phyloP scores from a whole-genome alignment of 208 protist genomes.

The Endotrypanum monterogeii region DNA sequence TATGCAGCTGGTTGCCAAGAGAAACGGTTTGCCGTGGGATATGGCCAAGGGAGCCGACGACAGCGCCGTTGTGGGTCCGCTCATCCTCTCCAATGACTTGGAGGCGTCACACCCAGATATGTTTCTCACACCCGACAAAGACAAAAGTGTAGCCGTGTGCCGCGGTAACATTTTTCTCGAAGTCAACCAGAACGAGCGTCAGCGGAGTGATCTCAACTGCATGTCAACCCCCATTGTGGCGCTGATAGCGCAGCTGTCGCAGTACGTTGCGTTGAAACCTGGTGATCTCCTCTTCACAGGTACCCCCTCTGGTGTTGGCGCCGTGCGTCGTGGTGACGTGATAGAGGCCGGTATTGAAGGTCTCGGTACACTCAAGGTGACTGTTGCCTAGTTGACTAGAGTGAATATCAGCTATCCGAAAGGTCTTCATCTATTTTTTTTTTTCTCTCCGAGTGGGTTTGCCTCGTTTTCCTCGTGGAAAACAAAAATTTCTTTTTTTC shows the following conservation, averaged over 20 bases:
- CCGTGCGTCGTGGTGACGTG: slow-evolving; percentile 69
- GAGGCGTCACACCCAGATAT: slow-evolving; percentile 34
- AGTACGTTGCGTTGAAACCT: slow-evolving; percentile 73
- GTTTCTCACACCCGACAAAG: slow-evolving; percentile 33
- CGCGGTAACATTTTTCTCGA: slow-evolving; percentile 51
- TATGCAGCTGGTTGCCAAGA: slow-evolving; percentile 74
- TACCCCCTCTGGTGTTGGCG: slow-evolving; percentile 82
- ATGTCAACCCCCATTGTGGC: slow-evolving; percentile 72
- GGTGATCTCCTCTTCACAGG: slow-evolving; percentile 90
- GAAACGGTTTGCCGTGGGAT: slow-evolving; percentile 78
- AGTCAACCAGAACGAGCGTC: slow-evolving; percentile 70
- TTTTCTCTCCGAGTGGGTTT: not conserved
- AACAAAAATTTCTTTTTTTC: too few relatives aligned
- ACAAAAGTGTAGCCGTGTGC: slow-evolving; percentile 17
- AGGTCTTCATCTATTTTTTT: too few relatives aligned
- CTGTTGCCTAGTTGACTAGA: slow-evolving; percentile 24
- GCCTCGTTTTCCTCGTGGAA: too few relatives aligned
- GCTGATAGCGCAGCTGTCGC: slow-evolving; percentile 61
- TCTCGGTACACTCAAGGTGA: slow-evolving; percentile 51
- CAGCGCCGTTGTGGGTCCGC: slow-evolving; percentile 51
- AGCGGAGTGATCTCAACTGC: slow-evolving; percentile 57
- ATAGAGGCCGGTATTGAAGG: slow-evolving; percentile 67
- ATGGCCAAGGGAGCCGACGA: slow-evolving; percentile 87
- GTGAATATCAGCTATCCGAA: not conserved
- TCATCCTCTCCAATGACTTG: slow-evolving; percentile 46